Base-by-base conservation (phyloP, 345 rosid genomes). In the Bretschneidera sinensis region DNA sequence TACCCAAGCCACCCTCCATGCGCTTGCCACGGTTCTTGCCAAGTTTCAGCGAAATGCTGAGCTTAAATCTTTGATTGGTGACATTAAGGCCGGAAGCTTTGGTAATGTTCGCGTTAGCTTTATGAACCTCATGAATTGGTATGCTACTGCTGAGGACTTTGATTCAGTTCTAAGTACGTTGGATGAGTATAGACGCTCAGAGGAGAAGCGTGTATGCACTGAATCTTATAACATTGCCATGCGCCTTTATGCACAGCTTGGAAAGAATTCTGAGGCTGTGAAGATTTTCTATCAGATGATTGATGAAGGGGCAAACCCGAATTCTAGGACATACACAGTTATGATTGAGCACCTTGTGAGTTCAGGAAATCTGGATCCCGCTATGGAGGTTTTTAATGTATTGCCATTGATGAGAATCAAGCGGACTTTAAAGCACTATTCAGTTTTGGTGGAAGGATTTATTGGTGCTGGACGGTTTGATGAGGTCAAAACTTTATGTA, bases 391-490 rank as follows among this genome's bases (percentile, higher is more conserved):
- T 66, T 92, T 89, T 20, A 54, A 35, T 48, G 14, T 79, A 0
- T 77, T 92, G 78, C 96, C 98, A 1, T 61, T 67, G 68, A 87
- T 89, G 91, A 85, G 98, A 71, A 83, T 84, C 43, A 85, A 87
- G 33, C 71, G 91, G 67, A 87, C 97, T 59, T 55, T 70, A 24
- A 89, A 78, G 75, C 98, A 85, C 69, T 89, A 67, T 63, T 72
- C 70, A 9, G 71, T 81, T 67, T 53, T 92, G 69, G 60, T 84
- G 23, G 77, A 85, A 70, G 81, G 82, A 6, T 79, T 85, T 62
- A 79, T 71, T 33, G 77, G 74, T 54, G 76, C 50, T 1, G 60
- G 61, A 65, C 72, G 83, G 75, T 87, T 82, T 67, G 72, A 48
- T 52, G 83, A 73, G 53, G 92, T 79, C 48, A 81, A 68, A 74